These are phyloP conservation scores for Escallonia herrerae DNA, from an alignment of 129 eudicot species.

Conservation along the genomic window DNA sequence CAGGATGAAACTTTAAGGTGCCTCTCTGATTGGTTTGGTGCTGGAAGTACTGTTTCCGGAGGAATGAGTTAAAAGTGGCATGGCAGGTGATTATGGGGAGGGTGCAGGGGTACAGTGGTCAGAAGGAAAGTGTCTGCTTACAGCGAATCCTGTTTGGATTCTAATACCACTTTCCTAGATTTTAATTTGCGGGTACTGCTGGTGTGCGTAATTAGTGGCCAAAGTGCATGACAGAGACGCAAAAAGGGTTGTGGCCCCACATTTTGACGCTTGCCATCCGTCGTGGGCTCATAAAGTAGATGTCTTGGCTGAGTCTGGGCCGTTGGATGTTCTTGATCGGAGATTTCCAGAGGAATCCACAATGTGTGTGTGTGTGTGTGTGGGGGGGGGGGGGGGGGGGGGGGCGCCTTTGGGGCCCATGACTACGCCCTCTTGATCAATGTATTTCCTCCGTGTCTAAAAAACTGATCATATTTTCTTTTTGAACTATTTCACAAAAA, in stretches of 20 bases:
- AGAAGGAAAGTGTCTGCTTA: not conserved
- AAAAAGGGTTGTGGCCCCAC: not conserved
- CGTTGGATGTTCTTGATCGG: not conserved
- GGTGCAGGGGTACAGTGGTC: not conserved
- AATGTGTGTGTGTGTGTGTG: too few relatives aligned
- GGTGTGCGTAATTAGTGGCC: not conserved
- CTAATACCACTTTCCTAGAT: not conserved
- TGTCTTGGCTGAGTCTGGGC: not conserved
- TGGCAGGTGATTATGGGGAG: not conserved
- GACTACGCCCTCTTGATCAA: too few relatives aligned
- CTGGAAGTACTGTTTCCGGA: not conserved
- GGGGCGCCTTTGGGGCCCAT: too few relatives aligned
- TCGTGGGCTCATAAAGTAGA: not conserved
- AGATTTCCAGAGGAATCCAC: too few relatives aligned
- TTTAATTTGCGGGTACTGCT: not conserved
- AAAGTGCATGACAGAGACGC: slow-evolving; percentile 3
- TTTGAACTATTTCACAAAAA: too few relatives aligned
- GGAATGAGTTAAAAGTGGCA: not conserved
- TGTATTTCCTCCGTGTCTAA: too few relatives aligned
- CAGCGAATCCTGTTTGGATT: slow-evolving; percentile 15
- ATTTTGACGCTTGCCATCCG: not conserved
- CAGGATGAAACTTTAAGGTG: not conserved
- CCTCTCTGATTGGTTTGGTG: not conserved
- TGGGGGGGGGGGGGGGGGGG: too few relatives aligned
- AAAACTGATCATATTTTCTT: too few relatives aligned